These are phyloP conservation scores for Whalleya microplaca DNA, from an alignment of 2,329 filamentous ascomycete genomes.

Conservation along the genomic window DNA sequence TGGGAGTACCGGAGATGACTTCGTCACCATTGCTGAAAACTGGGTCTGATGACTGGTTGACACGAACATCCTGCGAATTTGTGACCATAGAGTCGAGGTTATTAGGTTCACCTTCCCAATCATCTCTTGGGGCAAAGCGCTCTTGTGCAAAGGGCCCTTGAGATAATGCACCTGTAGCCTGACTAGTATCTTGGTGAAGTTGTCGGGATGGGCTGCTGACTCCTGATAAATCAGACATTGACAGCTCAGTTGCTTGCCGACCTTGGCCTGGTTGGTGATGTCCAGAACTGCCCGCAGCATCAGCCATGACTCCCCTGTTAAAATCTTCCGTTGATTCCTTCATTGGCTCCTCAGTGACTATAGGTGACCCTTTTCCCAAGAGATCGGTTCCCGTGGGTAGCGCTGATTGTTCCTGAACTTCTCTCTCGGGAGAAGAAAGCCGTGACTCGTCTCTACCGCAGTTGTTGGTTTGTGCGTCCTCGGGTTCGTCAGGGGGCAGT, in stretches of 20 bases:
- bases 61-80: slow-evolving; percentile 4
- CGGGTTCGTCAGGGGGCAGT: slow-evolving; percentile 15
- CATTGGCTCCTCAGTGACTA: not conserved
- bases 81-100: slow-evolving; percentile 1
- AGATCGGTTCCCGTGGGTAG: not conserved
- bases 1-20: slow-evolving; percentile 31
- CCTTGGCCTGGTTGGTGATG: slow-evolving; percentile 25
- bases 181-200: slow-evolving; percentile 32
- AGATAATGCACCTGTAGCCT: slow-evolving; percentile 19
- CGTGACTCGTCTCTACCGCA: not conserved
- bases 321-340: not conserved
- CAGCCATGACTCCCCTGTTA: not conserved
- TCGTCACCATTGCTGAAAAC: slow-evolving; percentile 23
- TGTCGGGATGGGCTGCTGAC: slow-evolving; percentile 37
- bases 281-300: slow-evolving; percentile 19
- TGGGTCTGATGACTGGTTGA: slow-evolving; percentile 22
- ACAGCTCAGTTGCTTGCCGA: slow-evolving; percentile 19
- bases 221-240: slow-evolving; percentile 31
- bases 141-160: slow-evolving; percentile 8
- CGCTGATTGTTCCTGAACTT: not conserved
- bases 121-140: not conserved
- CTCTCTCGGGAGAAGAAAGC: not conserved
- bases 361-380: not conserved
- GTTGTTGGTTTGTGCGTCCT: not conserved
- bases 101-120: not conserved